A percentile compares a stretch with the other conserved stretches of the same genome.
phyloP scores from a whole-genome alignment of 2,329 filamentous ascomycete genomes.

The Ustulina deusta region DNA sequence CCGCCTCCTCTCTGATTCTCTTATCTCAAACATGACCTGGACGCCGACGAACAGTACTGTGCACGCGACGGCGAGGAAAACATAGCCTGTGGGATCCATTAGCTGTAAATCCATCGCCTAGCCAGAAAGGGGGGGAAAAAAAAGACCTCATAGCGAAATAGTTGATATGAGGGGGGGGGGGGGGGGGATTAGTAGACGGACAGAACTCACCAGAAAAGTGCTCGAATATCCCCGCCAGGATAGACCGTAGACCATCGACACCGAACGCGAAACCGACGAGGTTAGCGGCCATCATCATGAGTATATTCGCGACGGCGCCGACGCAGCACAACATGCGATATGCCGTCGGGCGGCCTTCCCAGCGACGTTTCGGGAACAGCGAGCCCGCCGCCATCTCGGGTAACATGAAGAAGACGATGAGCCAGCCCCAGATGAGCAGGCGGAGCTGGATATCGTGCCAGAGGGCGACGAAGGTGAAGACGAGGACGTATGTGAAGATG shows the following conservation, averaged over 20 bases:
- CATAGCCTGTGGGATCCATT: slow-evolving; percentile 63
- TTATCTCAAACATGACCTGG: slow-evolving; percentile 96
- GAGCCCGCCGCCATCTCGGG: slow-evolving; percentile 82
- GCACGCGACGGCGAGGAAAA: slow-evolving; percentile 79
- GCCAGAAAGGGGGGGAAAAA: not conserved
- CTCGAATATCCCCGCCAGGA: slow-evolving; percentile 79
- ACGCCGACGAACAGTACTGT: slow-evolving; percentile 83
- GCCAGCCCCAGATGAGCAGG: slow-evolving; percentile 95
- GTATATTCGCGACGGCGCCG: slow-evolving; percentile 83
- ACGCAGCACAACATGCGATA: slow-evolving; percentile 85
- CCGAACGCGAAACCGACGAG: slow-evolving; percentile 95
- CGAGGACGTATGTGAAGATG: slow-evolving; percentile 80
- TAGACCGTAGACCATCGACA: slow-evolving; percentile 83
- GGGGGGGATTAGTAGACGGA: not conserved
- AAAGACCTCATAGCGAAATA: not conserved
- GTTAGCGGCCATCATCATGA: slow-evolving; percentile 98
- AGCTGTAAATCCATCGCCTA: slow-evolving; percentile 1
- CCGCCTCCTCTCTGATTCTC: slow-evolving; percentile 83
- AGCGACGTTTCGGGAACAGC: slow-evolving; percentile 79
- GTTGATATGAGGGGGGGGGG: not conserved
- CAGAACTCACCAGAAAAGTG: slow-evolving; percentile 73
- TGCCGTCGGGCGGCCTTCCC: slow-evolving; percentile 74
- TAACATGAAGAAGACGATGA: slow-evolving; percentile 92
- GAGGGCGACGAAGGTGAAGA: slow-evolving; percentile 96
- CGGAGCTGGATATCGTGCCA: slow-evolving; percentile 98